Evolutionary conservation across 140 eudicot species (phyloP), one percentile per base, ranked within the genome.

Genomic region (Cichorium intybus): DNA sequence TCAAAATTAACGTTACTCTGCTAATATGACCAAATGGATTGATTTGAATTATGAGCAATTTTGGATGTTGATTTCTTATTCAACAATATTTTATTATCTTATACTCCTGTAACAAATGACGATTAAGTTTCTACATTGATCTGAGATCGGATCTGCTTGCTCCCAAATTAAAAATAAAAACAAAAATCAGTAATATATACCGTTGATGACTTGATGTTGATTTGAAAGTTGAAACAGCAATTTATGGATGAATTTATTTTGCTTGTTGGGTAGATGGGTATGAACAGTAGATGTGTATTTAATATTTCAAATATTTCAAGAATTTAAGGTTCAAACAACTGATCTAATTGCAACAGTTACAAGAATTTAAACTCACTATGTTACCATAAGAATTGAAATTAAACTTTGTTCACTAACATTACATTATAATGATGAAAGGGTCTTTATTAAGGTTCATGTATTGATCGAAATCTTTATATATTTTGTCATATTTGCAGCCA

Each of bases 401-500:
- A n/a, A n/a, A n/a, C n/a, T n/a, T n/a, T n/a, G n/a, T n/a, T n/a
- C n/a, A n/a, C n/a, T n/a, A n/a, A n/a, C n/a, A n/a, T n/a, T n/a
- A n/a, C n/a, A n/a, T n/a, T n/a, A n/a, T n/a, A n/a, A n/a, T n/a
- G n/a, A 18, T 33, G 10, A 3, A 50, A 56, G 16, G 24, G 24
- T 29, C 31, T 16, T 56, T 3, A 9, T 56, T 29, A 17, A 12
- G 11, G 18, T 4, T 18, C 5, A 24, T 43, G 20, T 56, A 2
- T 4, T 27, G 17, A 15, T 11, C 31, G 5, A 63, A 14, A 23
- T 58, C 18, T 29, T 43, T 37, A 41, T 3, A 20, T 33, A 57
- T 24, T 18, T 60, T 68, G 60, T 57, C 59, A 57, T 62, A n/a
- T n/a, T n/a, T 48, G 51, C 90, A 89, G 97, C 97, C 70, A 31